Base-by-base conservation (phyloP, 257 asterid species). In the Solanum bulbocastanum region DNA sequence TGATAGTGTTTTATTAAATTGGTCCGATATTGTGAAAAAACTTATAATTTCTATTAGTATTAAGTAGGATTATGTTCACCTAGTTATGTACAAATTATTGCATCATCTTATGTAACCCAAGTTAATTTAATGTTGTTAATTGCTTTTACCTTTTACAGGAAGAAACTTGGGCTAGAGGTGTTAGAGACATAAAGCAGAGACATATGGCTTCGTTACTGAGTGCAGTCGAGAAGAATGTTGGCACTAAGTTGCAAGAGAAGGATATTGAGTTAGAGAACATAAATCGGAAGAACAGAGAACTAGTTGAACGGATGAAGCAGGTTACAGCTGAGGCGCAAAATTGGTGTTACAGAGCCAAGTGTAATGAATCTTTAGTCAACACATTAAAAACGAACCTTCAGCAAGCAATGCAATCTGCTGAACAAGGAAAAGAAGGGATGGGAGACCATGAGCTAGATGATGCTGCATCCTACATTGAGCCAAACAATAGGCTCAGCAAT, bases 291-390 rank as follows among this genome's bases (percentile, higher is more conserved):
- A 96, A 93, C 93, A 88, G 87, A 75, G 96, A 96, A 81, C 95
- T 96, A 3, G 93, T 92, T 3, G 99, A 96, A 89, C 93, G 88
- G 40, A 88, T 94, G 92, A 94, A 94, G 91, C 98, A 92, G 85
- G 92, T 89, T 16, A 92, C 98, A 11, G 60, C 87, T 3, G 98
- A 96, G 82, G 95, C 96, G 88, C 98, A 95, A 85, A 93, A 91
- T 84, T 96, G 99, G 99, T 94, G 98, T 88, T 92, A 95, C 27
- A 88, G 93, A 89, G 98, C 99, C 32, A 96, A 94, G 94, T 94
- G 94, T 92, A 95, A 94, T 1, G 99, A 96, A 88, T 95, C 98
- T 15, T 95, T 96, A 1, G 93, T 93, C n/a, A 91, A 91, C 66
- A 91, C 92, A 13, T 89, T 96, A 87, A 94, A 93, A 87, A 87